Base-by-base conservation (phyloP, 2,329 filamentous ascomycete genomes). In the Scedosporium minutisporum region DNA sequence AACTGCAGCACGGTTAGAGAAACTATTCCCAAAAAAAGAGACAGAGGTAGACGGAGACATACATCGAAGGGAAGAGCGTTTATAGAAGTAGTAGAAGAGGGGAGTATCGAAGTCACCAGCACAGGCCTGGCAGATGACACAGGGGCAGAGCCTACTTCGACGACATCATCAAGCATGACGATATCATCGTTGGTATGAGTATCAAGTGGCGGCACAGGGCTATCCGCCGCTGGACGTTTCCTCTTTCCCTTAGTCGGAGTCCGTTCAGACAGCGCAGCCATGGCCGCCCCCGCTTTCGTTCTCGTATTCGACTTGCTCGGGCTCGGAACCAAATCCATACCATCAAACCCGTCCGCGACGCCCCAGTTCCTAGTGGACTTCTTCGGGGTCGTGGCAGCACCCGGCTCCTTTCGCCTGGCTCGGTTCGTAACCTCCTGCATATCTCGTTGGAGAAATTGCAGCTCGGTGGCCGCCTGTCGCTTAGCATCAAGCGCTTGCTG, bases 291-390 rank as follows among this genome's bases (percentile, higher is more conserved):
- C 6, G 51, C n/a, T n/a, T 60, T 61, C n/a, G n/a, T n/a, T n/a
- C n/a, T n/a, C n/a, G n/a, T n/a, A n/a, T n/a, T n/a, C 29, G 48
- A 38, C 67, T 82, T 84, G 68, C 74, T 80, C 0, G 83, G 83
- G 63, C 83, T 86, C 4, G 73, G 70, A 6, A 78, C 76, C 62
- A 84, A 77, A 65, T 86, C 83, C 65, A 84, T 77, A 64, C 90
- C 85, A 64, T 93, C 89, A 68, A 95, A 95, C 0, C 90, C 90
- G 73, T 95, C 90, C 1, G 88, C 82, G 59, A 89, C 76, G 1
- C 81, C 78, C 74, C 83, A 83, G 1, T 77, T 74, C 70, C 82
- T 85, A 29, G 79, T 73, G 1, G 75, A 70, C 71, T 84, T 87
- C 69, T 81, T 89, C 2, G 87, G 87, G 0, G 88, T 90, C 1